A percentile compares a stretch with the other conserved stretches of the same genome.
phyloP scores from a whole-genome alignment of 2,329 filamentous ascomycete species.

The Apiospora phragmitis region DNA sequence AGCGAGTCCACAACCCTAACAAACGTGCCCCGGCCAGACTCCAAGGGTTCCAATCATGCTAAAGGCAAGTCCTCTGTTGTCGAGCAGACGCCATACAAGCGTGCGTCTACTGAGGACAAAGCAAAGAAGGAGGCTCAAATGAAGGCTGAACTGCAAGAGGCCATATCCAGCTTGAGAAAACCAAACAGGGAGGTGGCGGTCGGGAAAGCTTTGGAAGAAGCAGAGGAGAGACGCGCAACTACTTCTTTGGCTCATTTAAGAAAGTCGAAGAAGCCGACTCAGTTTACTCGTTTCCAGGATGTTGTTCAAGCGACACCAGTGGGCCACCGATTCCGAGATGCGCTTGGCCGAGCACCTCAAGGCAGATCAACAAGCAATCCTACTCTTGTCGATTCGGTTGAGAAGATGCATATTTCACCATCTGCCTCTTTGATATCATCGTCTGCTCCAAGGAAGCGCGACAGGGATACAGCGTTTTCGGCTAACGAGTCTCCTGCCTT shows the following conservation, averaged over 20 bases:
- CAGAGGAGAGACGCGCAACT: constrained; percentile 60
- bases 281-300: constrained; percentile 36
- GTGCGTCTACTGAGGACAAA: constrained; percentile 55
- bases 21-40: constrained; percentile 47
- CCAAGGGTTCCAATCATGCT: constrained; percentile 45
- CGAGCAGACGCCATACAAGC: constrained; percentile 27
- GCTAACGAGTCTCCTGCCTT: constrained; percentile 30
- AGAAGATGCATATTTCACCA: constrained; percentile 28
- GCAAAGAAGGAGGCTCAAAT: constrained; percentile 66
- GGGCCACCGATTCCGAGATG: constrained; percentile 55
- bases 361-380: constrained; percentile 28
- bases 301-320: constrained; percentile 60
- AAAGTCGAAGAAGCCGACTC: constrained; percentile 55
- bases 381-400: constrained; percentile 21
- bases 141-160: constrained; percentile 70
- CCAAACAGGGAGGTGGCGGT: constrained; percentile 73
- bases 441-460: constrained; percentile 39
- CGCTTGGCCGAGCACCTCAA: constrained; percentile 31
- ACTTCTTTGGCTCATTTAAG: constrained; percentile 45
- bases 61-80: constrained; percentile 41
- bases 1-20: constrained; percentile 59
- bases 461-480: constrained; percentile 32
- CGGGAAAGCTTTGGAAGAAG: constrained; percentile 65
- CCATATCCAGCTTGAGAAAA: constrained; percentile 72
- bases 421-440: constrained; percentile 41